Evolutionary conservation across 2,329 filamentous ascomycete species (phyloP), one percentile per base, ranked within the genome.

Genomic region (Karstenula rhodostoma): DNA sequence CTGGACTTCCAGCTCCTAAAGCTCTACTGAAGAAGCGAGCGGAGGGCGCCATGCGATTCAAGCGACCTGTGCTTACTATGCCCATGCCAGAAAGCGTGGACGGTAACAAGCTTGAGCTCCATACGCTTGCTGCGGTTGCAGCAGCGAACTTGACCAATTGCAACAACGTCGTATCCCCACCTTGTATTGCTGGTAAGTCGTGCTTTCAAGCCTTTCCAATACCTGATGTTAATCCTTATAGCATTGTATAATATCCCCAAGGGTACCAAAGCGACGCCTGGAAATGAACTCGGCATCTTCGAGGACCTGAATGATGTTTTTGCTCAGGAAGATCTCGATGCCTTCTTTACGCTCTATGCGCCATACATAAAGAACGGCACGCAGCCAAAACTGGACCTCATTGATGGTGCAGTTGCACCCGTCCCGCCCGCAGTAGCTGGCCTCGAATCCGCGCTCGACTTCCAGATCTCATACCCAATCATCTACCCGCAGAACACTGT

Each of bases 231-330:
- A 19, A 40, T 1, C 4, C 37, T 1, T 40, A 1, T 40, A 40
- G 37, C 37, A 15, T n/a, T 68, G 13, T 70, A 69, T 54, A 60
- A 67, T 22, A 48, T 70, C n/a, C 60, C 65, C 6, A 29, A 42
- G 68, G 60, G 60, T 63, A 62, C 54, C 64, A 65, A 19, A 61
- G 63, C 55, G 62, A 43, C 23, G 56, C 33, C 23, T 13, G 22
- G 58, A 23, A 69, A 69, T 23, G 57, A 65, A 32, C 66, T 69
- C 12, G 64, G 68, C 19, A 66, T 85, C 35, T 82, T 80, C 51
- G 81, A 84, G 64, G 73, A 76, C 55, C 76, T 77, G 2, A 81
- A 83, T 59, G 77, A 81, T 32, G 54, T 67, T 19, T 84, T 83
- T 50, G 72, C 74, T 10, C 78, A 80, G 58, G 72, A 75, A 32